Base-by-base conservation (phyloP, 2,329 filamentous ascomycete genomes). In the Didymella keratinophila region DNA sequence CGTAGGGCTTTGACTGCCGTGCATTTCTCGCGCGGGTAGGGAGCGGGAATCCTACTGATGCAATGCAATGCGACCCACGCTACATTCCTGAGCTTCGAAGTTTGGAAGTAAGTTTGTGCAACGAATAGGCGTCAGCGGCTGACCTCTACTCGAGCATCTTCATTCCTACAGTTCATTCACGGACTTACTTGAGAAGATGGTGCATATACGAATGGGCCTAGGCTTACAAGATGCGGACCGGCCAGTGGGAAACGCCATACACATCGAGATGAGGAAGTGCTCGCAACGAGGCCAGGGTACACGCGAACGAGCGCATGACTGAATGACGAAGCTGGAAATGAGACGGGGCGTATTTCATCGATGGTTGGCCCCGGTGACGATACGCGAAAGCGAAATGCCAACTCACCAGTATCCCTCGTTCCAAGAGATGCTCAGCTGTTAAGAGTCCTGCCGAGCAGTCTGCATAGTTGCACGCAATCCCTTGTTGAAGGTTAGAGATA, bases 401-500 rank as follows among this genome's bases (percentile, higher is more conserved):
- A 54, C 56, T 58, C 56, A 58, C 56, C 45, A 36, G 43, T 50
- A 50, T 54, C 56, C 50, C 56, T 54, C 41, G 49, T 21, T n/a
- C 39, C 39, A 37, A 41, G 43, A 25, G 14, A 46, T 34, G 23
- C 39, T 39, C 32, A 50, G 34, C 39, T 14, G 36, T 39, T 43
- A 57, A 25, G 36, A 42, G 42, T 42, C 32, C 28, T 52, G 50
- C 27, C 43, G 41, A 51, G 42, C 43, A 39, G 21, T 20, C 32
- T 21, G 53, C 50, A 36, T 23, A 51, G 41, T 60, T 47, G 58
- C 59, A 66, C 60, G 48, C 56, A 62, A 52, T 71, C 58, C 71
- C 70, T 72, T 73, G 62, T 63, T 66, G 52, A 55, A 49, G 56
- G 70, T 75, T 72, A 75, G 72, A 74, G 61, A 60, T 62, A 64